These are phyloP conservation scores for Musa beccarii DNA, from an alignment of 176 grass and related monocot genomes.

Conservation along the genomic window DNA sequence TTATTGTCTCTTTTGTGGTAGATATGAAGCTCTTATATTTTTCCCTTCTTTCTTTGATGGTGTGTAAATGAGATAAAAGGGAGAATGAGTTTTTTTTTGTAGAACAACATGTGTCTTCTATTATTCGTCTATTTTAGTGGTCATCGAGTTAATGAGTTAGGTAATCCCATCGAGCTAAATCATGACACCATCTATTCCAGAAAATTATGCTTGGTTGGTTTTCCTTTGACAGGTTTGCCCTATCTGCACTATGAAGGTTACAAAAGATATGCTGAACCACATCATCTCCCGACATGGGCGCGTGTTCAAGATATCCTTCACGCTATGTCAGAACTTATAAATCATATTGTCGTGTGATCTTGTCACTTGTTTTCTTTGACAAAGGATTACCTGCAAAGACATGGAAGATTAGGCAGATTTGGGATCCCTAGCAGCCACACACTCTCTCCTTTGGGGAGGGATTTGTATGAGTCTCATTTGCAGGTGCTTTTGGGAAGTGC, in stretches of 20 bases:
- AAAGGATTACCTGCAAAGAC: slow-evolving; percentile 44
- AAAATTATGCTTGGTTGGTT: not conserved
- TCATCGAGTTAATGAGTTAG: too few relatives aligned
- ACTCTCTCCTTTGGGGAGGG: slow-evolving; percentile 61
- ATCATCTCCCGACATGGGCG: slow-evolving; percentile 83
- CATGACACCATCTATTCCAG: too few relatives aligned
- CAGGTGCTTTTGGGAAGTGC: slow-evolving; percentile 70
- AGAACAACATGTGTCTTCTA: too few relatives aligned
- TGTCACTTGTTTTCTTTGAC: slow-evolving; percentile 21
- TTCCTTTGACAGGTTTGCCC: slow-evolving; percentile 67
- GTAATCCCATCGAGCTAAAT: too few relatives aligned
- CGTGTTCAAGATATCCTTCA: slow-evolving; percentile 68
- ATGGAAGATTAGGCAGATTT: slow-evolving; percentile 62
- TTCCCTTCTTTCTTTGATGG: too few relatives aligned
- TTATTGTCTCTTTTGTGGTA: too few relatives aligned
- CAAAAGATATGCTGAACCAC: slow-evolving; percentile 94
- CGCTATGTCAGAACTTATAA: not conserved
- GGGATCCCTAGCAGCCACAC: slow-evolving; percentile 70
- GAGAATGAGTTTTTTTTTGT: too few relatives aligned
- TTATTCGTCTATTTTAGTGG: too few relatives aligned
- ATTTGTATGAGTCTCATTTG: slow-evolving; percentile 82
- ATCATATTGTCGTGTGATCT: not conserved
- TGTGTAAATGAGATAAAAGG: too few relatives aligned
- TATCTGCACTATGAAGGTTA: slow-evolving; percentile 76
- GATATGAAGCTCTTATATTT: not conserved